phyloP scores from a whole-genome alignment of 75 land plant genomes.

The Cunninghamia lanceolata region DNA sequence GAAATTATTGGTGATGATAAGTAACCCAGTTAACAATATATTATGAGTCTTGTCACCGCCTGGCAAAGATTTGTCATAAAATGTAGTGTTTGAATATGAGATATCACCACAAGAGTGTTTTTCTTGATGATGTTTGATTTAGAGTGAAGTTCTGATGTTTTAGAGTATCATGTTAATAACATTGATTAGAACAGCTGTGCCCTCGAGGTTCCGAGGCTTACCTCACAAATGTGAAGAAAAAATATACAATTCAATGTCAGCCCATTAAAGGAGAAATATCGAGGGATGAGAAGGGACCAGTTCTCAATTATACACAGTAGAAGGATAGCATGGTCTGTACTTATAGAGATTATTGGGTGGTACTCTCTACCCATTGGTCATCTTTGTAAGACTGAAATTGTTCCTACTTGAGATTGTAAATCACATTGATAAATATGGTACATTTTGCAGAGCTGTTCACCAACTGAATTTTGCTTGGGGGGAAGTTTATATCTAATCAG shows the following conservation, averaged over 20 bases:
- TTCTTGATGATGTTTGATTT: not conserved
- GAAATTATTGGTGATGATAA: constrained; percentile 11
- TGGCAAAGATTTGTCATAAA: not conserved
- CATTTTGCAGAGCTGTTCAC: not conserved
- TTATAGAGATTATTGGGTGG: not conserved
- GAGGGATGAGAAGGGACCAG: not conserved
- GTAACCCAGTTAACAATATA: not conserved
- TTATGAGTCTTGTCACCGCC: not conserved
- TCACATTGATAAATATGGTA: not conserved
- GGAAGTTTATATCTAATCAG: not conserved
- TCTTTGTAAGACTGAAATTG: not conserved
- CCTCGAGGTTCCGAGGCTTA: not conserved
- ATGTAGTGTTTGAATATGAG: not conserved
- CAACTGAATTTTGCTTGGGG: not conserved
- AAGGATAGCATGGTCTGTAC: not conserved
- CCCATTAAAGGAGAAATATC: not conserved
- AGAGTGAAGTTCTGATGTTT: not conserved
- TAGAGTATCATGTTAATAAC: not conserved
- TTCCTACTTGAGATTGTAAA: not conserved
- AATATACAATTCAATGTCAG: not conserved
- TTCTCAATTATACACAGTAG: not conserved
- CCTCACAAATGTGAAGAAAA: not conserved
- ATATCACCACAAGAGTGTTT: not conserved
- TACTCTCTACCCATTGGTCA: not conserved
- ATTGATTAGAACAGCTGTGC: not conserved